Percentiles rank a stretch among this genome's conserved stretches.
phyloP scores from a whole-genome alignment of 2,329 filamentous ascomycete species.

The Neofusicoccum ribis region DNA sequence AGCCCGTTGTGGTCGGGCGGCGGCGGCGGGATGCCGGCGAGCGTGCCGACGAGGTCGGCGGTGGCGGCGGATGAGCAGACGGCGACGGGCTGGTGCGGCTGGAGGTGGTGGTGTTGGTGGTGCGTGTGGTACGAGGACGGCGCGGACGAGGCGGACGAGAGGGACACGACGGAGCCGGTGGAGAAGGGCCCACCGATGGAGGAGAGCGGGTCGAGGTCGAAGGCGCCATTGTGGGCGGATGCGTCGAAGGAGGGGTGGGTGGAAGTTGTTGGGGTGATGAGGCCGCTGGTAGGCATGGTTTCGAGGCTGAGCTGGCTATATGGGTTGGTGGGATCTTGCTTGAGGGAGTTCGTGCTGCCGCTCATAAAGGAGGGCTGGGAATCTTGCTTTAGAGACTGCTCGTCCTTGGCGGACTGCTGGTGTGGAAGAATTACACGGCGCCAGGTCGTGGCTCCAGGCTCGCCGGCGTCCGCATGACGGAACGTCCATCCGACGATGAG shows the following conservation, averaged over 20 bases:
- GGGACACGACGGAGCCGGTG: background rate
- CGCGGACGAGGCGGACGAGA: background rate
- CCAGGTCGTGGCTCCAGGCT: conserved; percentile 37
- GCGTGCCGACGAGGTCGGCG: background rate
- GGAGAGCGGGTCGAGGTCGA: conserved; percentile 27
- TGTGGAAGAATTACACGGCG: conserved; percentile 32
- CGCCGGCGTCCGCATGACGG: conserved; percentile 30
- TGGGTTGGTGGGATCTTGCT: background rate
- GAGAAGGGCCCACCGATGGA: conserved; percentile 16
- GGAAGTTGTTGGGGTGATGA: conserved; percentile 11
- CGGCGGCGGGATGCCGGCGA: background rate
- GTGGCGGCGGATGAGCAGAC: background rate
- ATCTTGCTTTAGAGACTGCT: conserved; percentile 4
- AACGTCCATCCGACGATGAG: conserved; percentile 43
- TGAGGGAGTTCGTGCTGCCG: background rate
- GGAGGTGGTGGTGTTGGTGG: conserved; percentile 34
- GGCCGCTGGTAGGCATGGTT: conserved; percentile 4
- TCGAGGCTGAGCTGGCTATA: conserved; percentile 12
- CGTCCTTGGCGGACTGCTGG: conserved; percentile 10
- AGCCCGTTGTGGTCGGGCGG: conserved; percentile 34
- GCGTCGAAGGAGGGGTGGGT: conserved; percentile 14
- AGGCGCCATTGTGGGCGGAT: conserved; percentile 10
- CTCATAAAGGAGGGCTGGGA: background rate
- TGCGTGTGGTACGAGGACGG: background rate
- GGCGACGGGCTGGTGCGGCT: conserved; percentile 33